Evolutionary conservation across 2,329 filamentous ascomycete genomes (phyloP), one percentile per base, ranked within the genome.

Genomic region (Alternaria infectoria): DNA sequence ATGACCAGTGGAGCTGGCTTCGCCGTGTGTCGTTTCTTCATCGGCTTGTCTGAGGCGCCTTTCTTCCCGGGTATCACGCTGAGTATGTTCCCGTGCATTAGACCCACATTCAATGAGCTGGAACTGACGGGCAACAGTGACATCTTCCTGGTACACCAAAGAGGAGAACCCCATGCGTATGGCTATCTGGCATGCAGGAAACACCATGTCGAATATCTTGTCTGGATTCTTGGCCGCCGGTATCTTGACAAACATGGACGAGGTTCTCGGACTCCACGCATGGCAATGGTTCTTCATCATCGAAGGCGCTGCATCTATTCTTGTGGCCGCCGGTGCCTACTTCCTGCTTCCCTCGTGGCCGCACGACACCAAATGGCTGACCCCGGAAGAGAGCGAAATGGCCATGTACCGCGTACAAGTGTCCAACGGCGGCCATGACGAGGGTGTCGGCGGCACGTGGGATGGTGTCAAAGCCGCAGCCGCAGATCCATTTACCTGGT

Each of bases 241-340:
- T 8, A 81, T 84, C 19, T 74, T 84, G 9, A 78, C 79, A 36
- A 81, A 81, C 63, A 82, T 85, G 77, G 79, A 83, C 11, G 76
- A 79, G 12, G 71, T 79, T 23, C 64, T 73, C 12, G 78, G 78
- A 13, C 73, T 83, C 26, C 72, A 68, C 13, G 55, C 69, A 0
- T 72, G 69, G 83, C 78, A 83, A n/a, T 84, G 82, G 83, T 81
- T 84, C 51, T 82, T 84, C 68, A 77, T 83, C 65, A 81, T 83
- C 82, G 87, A 89, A 69, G 87, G 87, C 2, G 82, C 88, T 3
- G 83, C 82, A 2, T 88, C 86, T 0, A 77, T 82, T 56, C 45
- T 76, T 3, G 73, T 81, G 13, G 79, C 77, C 9, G 57, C 78
- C 13, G 63, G 68, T 3, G 75, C 78, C 2, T 81, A 70, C 44